These are phyloP conservation scores for Lojkania enalia DNA, from an alignment of 2,329 filamentous ascomycete genomes.

Conservation along the genomic window DNA sequence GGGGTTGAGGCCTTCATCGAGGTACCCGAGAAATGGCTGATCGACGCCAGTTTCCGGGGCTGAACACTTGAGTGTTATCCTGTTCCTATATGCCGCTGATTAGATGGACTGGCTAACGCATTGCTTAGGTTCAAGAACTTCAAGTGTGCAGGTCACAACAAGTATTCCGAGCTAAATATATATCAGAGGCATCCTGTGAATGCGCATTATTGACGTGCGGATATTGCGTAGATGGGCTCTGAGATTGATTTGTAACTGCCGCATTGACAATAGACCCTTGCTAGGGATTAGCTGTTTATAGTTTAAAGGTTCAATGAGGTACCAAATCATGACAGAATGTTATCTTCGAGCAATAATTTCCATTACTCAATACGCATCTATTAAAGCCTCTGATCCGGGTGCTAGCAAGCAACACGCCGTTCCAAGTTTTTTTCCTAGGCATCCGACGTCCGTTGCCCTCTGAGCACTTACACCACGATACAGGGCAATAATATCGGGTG, in stretches of 20 bases:
- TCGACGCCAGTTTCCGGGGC: constrained; percentile 49
- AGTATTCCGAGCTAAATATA: constrained; percentile 56
- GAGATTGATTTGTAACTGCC: constrained; percentile 48
- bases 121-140: constrained; percentile 52
- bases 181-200: constrained; percentile 54
- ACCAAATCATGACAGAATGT: too few species aligned
- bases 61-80: constrained; percentile 52
- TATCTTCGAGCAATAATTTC: too few species aligned
- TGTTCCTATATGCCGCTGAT: constrained; percentile 1
- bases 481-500: background rate
- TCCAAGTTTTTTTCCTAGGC: too few species aligned
- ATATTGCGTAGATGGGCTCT: constrained; percentile 47
- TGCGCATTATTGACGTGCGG: constrained; percentile 50
- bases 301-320: too few species aligned
- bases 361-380: too few species aligned
- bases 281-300: too few species aligned
- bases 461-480: background rate
- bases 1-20: constrained; percentile 35
- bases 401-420: too few species aligned
- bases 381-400: too few species aligned
- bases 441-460: too few species aligned
- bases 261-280: too few species aligned
- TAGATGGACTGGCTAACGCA: background rate
- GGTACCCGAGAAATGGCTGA: constrained; percentile 43
- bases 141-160: constrained; percentile 49